phyloP scores from a whole-genome alignment of 768 basidiomycete species.

The Auricularia sp. region DNA sequence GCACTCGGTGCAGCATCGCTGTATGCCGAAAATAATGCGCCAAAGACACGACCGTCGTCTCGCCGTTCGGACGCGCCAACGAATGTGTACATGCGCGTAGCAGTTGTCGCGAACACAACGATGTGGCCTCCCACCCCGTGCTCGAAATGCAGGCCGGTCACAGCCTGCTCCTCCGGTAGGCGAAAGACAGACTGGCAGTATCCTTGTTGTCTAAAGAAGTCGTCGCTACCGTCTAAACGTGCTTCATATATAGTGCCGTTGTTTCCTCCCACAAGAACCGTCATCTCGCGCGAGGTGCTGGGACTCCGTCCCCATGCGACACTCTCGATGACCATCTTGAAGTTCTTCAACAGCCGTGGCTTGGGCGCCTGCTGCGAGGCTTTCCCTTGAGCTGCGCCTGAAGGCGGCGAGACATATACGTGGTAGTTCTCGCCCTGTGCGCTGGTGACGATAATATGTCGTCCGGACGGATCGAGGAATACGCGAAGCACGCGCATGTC shows the following conservation, averaged over 20 bases:
- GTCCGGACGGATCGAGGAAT: slow-evolving; percentile 87
- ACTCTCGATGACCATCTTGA: slow-evolving; percentile 83
- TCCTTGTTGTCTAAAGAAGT: slow-evolving; percentile 85
- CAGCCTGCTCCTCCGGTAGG: slow-evolving; percentile 68
- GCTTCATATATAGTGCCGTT: slow-evolving; percentile 85
- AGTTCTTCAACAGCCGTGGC: slow-evolving; percentile 63
- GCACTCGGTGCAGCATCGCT: slow-evolving; percentile 73
- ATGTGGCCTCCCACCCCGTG: slow-evolving; percentile 52
- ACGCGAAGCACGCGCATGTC: slow-evolving; percentile 73
- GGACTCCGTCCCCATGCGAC: slow-evolving; percentile 78
- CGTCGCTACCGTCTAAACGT: slow-evolving; percentile 80
- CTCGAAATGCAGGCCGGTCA: slow-evolving; percentile 81
- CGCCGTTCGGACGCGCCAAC: slow-evolving; percentile 56
- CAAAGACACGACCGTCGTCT: slow-evolving; percentile 72
- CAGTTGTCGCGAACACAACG: slow-evolving; percentile 75
- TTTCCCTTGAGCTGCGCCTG: neutral
- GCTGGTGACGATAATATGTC: slow-evolving; percentile 82
- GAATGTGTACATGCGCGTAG: slow-evolving; percentile 86
- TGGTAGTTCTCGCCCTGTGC: slow-evolving; percentile 91
- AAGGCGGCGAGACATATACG: slow-evolving; percentile 29
- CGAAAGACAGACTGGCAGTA: slow-evolving; percentile 66
- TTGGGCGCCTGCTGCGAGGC: slow-evolving; percentile 40
- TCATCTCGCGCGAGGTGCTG: slow-evolving; percentile 60
- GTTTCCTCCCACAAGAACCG: slow-evolving; percentile 71
- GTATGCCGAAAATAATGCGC: slow-evolving; percentile 62